Evolutionary conservation across 1,284 basidiomycete genomes (phyloP).

Genomic region (Coniophora puteana): DNA sequence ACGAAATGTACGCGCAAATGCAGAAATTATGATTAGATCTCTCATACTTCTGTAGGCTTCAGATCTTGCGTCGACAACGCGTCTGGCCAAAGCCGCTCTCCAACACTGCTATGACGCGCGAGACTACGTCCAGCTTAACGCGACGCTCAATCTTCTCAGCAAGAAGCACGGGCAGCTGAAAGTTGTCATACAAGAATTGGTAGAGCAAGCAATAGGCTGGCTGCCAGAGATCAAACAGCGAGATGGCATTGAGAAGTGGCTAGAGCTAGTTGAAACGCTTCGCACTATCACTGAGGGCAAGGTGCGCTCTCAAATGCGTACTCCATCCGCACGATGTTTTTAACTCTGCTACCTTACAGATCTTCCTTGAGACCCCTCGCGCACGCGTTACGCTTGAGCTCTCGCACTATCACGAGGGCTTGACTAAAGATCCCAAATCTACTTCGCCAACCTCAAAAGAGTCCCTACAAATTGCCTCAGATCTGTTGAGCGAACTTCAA

Average conservation of each 20-base stretch:
- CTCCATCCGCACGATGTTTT: neutral
- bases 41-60: conserved; percentile 67
- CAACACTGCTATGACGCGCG: conserved; percentile 72
- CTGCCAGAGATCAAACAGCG: conserved; percentile 69
- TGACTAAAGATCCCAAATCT: conserved; percentile 41
- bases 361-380: conserved; percentile 95
- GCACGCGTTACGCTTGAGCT: conserved; percentile 90
- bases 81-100: conserved; percentile 73
- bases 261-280: conserved; percentile 86
- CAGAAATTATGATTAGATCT: conserved; percentile 5
- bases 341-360: conserved; percentile 44
- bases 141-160: conserved; percentile 70
- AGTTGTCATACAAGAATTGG: conserved; percentile 85
- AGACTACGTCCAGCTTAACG: conserved; percentile 71
- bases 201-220: conserved; percentile 82
- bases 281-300: conserved; percentile 95
- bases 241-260: conserved; percentile 74
- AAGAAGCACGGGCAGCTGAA: conserved; percentile 99
- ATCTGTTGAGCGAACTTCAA: conserved; percentile 91
- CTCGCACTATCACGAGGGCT: conserved; percentile 78
- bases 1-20: conserved; percentile 69
- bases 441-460: conserved; percentile 51
- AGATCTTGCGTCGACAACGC: conserved; percentile 87
- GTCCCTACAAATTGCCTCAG: conserved; percentile 79
- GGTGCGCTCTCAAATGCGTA: conserved; percentile 38